A percentile compares a stretch with the other conserved stretches of the same genome.
Evolutionary conservation across 2,329 filamentous ascomycete genomes (phyloP).

Genomic region (Trichoderma cornu-damae): DNA sequence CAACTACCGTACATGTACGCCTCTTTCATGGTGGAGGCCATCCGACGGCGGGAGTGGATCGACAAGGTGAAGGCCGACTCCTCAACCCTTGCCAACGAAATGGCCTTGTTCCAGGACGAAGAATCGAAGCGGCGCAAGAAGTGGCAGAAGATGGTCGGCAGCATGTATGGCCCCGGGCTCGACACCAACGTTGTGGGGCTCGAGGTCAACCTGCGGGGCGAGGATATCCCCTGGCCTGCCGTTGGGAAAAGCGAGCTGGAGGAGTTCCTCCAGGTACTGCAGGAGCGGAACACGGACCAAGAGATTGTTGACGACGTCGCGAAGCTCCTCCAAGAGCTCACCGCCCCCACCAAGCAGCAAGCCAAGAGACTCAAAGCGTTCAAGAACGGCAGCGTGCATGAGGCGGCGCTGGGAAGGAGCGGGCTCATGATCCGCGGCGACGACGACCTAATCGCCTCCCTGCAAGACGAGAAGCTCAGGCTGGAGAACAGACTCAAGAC

Average conservation of each 20-base stretch:
- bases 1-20: slow-evolving; percentile 86
- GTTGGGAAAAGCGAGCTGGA: slow-evolving; percentile 72
- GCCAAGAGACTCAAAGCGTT: slow-evolving; percentile 85
- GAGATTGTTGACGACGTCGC: slow-evolving; percentile 65
- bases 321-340: slow-evolving; percentile 73
- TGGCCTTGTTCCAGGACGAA: slow-evolving; percentile 87
- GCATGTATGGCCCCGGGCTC: slow-evolving; percentile 61
- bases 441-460: slow-evolving; percentile 68
- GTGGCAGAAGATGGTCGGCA: slow-evolving; percentile 82
- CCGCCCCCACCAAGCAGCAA: slow-evolving; percentile 78
- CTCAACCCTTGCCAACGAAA: slow-evolving; percentile 81
- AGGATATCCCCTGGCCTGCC: slow-evolving; percentile 73
- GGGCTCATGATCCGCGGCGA: slow-evolving; percentile 82
- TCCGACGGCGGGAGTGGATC: slow-evolving; percentile 82
- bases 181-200: slow-evolving; percentile 70
- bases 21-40: slow-evolving; percentile 78
- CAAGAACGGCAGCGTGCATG: slow-evolving; percentile 93
- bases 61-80: slow-evolving; percentile 88
- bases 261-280: slow-evolving; percentile 63
- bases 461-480: slow-evolving; percentile 79
- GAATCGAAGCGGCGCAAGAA: slow-evolving; percentile 82
- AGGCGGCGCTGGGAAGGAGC: slow-evolving; percentile 80
- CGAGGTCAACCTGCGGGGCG: slow-evolving; percentile 78
- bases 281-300: slow-evolving; percentile 59
- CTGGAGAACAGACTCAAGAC: slow-evolving; percentile 70